Percentiles rank a stretch among this genome's conserved stretches.
phyloP scores from a whole-genome alignment of 768 basidiomycete genomes.

The Xerocomellus chrysenteron region DNA sequence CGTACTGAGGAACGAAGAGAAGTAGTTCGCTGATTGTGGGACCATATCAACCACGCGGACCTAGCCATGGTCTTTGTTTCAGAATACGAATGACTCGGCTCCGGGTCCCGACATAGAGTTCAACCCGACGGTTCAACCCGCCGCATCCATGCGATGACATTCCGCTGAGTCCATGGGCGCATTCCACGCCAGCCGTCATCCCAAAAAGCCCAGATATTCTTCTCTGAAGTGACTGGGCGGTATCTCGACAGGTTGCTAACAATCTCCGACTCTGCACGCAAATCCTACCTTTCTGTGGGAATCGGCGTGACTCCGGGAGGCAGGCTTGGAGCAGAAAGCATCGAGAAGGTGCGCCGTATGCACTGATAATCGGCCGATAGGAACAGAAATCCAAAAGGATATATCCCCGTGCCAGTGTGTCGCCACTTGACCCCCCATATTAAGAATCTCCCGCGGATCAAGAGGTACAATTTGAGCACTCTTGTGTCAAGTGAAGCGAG shows the following conservation, averaged over 20 bases:
- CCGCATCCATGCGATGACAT: background rate
- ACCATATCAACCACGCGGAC: background rate
- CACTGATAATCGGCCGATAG: background rate
- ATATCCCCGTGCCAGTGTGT: too few relatives aligned
- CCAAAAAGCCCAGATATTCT: slow-evolving; percentile 3
- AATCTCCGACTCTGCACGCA: background rate
- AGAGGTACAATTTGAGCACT: background rate
- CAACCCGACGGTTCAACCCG: slow-evolving; percentile 2
- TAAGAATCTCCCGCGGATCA: background rate
- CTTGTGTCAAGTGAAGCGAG: background rate
- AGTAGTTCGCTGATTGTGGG: background rate
- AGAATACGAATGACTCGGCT: background rate
- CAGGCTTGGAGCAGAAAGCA: background rate
- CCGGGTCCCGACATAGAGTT: background rate
- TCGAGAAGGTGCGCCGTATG: background rate
- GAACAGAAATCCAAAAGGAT: background rate
- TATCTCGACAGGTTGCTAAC: background rate
- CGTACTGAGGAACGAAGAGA: background rate
- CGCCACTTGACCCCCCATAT: background rate
- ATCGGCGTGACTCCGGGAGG: background rate
- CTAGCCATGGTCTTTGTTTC: background rate
- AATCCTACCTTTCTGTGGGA: background rate
- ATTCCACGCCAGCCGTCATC: background rate
- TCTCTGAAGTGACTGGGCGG: background rate
- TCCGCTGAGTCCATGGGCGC: slow-evolving; percentile 1